Evolutionary conservation across 2,329 filamentous ascomycete genomes (phyloP).

Genomic region (Teratosphaeria gauchensis): DNA sequence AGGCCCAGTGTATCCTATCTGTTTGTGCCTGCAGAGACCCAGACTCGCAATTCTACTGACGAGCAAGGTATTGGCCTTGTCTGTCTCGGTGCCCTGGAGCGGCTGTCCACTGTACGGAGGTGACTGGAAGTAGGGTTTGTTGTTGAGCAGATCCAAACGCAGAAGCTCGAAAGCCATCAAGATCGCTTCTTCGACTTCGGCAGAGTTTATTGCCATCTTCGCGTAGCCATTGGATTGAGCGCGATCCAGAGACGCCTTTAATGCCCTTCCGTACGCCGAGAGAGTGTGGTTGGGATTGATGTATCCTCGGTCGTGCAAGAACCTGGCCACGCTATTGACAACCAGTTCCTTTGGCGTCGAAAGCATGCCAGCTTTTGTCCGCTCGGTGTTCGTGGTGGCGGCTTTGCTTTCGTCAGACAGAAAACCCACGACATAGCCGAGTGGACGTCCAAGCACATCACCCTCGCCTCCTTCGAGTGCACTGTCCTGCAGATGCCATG

Average conservation of each 20-base stretch:
- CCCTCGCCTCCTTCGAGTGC: slow-evolving; percentile 1
- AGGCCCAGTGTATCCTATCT: slow-evolving; percentile 87
- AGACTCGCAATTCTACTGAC: slow-evolving; percentile 81
- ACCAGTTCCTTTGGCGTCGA: slow-evolving; percentile 54
- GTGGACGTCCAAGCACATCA: slow-evolving; percentile 18
- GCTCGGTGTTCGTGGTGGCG: slow-evolving; percentile 53
- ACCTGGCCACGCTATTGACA: slow-evolving; percentile 74
- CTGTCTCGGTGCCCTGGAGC: slow-evolving; percentile 52
- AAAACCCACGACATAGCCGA: slow-evolving; percentile 47
- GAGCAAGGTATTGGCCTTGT: slow-evolving; percentile 68
- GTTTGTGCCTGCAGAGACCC: slow-evolving; percentile 69
- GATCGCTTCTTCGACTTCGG: slow-evolving; percentile 62
- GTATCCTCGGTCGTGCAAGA: slow-evolving; percentile 82
- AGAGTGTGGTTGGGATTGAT: slow-evolving; percentile 69
- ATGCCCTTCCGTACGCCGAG: slow-evolving; percentile 72
- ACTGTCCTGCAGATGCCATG: slow-evolving; percentile 60
- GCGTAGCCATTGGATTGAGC: slow-evolving; percentile 26
- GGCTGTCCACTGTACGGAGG: slow-evolving; percentile 47
- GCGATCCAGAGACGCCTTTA: slow-evolving; percentile 47
- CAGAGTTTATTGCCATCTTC: slow-evolving; percentile 45
- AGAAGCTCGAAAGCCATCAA: slow-evolving; percentile 81
- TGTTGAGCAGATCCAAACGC: slow-evolving; percentile 66
- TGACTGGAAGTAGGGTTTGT: slow-evolving; percentile 50
- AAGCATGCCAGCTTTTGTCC: slow-evolving; percentile 42
- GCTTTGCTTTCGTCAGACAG: slow-evolving; percentile 62